phyloP scores from a whole-genome alignment of 1,284 basidiomycete species.

The Naganishia liquefaciens region DNA sequence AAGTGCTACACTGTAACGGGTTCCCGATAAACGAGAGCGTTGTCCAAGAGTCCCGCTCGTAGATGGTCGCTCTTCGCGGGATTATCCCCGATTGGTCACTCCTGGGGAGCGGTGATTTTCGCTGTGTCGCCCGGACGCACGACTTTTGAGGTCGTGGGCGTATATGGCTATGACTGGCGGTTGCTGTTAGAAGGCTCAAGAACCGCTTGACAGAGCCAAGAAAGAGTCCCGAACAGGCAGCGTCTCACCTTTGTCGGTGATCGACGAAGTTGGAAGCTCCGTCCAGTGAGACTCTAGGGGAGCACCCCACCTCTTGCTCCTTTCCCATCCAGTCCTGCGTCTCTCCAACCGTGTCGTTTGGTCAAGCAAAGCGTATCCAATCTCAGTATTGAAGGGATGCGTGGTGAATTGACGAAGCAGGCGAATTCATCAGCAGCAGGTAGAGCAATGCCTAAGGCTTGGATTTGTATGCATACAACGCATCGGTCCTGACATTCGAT shows the following conservation, averaged over 20 bases:
- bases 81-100: neutral
- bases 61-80: neutral
- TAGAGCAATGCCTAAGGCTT: too few relatives aligned
- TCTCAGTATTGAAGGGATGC: too few relatives aligned
- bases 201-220: too few relatives aligned
- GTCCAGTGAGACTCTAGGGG: neutral
- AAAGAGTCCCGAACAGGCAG: neutral
- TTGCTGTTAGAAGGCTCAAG: too few relatives aligned
- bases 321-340: neutral
- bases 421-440: too few relatives aligned
- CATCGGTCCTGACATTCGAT: neutral
- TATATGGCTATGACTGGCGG: too few relatives aligned
- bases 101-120: neutral
- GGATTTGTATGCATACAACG: too few relatives aligned
- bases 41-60: constrained; percentile 5
- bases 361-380: too few relatives aligned
- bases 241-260: constrained; percentile 29
- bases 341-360: too few relatives aligned
- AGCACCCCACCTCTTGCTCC: neutral
- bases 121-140: neutral
- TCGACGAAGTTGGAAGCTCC: constrained; percentile 12
- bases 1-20: neutral
- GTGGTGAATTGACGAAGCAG: too few relatives aligned
- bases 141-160: too few relatives aligned
- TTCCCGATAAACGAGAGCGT: neutral